Conservation (phyloP, 805 yeast genomes). For the Ogataea corticis region DNA sequence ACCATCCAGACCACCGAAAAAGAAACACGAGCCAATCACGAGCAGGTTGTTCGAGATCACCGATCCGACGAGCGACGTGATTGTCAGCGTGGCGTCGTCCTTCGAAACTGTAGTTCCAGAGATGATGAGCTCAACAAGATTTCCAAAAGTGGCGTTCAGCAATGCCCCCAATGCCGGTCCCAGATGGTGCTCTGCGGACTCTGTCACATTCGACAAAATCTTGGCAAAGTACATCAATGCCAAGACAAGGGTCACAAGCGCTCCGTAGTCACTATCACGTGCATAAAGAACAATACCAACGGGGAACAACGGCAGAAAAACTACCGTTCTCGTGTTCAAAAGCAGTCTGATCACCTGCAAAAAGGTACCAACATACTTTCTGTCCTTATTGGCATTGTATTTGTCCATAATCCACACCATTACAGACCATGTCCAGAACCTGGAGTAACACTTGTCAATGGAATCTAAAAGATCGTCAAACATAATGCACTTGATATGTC, state of each 20-base stretch:
- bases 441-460: constrained; percentile 15
- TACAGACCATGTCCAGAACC: constrained; percentile 12
- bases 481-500: constrained; percentile 10
- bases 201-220: constrained; percentile 18
- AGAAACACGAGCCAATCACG: constrained; percentile 18
- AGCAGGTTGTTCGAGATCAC: constrained; percentile 18
- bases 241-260: constrained; percentile 15
- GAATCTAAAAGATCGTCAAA: constrained; percentile 15
- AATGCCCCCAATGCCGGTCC: constrained; percentile 20
- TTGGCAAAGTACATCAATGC: constrained; percentile 20
- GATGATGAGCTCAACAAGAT: constrained; percentile 17
- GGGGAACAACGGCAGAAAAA: constrained; percentile 16
- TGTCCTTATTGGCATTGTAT: constrained; percentile 15
- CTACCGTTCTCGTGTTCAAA: constrained; percentile 15
- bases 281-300: constrained; percentile 18
- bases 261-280: constrained; percentile 13
- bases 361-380: constrained; percentile 11
- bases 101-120: constrained; percentile 20
- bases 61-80: constrained; percentile 17
- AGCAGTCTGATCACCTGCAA: constrained; percentile 15
- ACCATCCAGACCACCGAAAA: constrained; percentile 19
- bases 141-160: constrained; percentile 18
- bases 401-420: constrained; percentile 12
- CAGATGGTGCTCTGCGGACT: constrained; percentile 18
- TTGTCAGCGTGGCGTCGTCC: constrained; percentile 19